A percentile compares a stretch with the other conserved stretches of the same genome.
Evolutionary conservation across 768 basidiomycete genomes (phyloP).

Genomic region (Phlebiopsis gigantea): DNA sequence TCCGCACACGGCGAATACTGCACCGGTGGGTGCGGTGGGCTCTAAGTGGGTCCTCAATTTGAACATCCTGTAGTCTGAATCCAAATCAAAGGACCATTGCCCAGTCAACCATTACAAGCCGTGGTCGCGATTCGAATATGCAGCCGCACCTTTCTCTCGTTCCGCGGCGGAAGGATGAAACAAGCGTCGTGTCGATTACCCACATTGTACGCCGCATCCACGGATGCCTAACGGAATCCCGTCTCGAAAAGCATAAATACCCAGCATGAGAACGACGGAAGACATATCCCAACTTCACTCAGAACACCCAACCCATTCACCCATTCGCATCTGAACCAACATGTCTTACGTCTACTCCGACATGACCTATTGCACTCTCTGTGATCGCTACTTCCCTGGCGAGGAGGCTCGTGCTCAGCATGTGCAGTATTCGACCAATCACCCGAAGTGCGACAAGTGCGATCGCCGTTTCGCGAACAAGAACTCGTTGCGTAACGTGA

Average conservation of each 20-base stretch:
- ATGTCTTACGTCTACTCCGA: conserved; percentile 13
- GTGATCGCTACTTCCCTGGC: conserved; percentile 29
- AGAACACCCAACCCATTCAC: neutral
- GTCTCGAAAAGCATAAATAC: neutral
- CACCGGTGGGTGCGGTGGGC: no score
- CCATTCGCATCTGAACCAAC: neutral
- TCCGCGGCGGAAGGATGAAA: no score
- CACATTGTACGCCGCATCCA: no score
- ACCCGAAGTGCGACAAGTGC: conserved; percentile 28
- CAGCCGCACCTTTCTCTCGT: no score
- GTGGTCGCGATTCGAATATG: no score
- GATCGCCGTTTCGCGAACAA: conserved; percentile 27
- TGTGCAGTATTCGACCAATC: conserved; percentile 23
- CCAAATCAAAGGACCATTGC: no score
- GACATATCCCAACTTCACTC: neutral
- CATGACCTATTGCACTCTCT: conserved; percentile 29
- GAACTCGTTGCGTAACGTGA: conserved; percentile 27
- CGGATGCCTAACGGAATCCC: neutral
- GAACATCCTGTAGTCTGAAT: no score
- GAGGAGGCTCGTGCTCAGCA: conserved; percentile 25
- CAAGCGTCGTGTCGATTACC: no score
- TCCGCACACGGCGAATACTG: no score
- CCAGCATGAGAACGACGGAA: no score
- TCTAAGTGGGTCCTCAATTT: no score
- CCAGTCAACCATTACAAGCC: no score